phyloP scores from a whole-genome alignment of 805 yeast species.

The Starmerella geochares region DNA sequence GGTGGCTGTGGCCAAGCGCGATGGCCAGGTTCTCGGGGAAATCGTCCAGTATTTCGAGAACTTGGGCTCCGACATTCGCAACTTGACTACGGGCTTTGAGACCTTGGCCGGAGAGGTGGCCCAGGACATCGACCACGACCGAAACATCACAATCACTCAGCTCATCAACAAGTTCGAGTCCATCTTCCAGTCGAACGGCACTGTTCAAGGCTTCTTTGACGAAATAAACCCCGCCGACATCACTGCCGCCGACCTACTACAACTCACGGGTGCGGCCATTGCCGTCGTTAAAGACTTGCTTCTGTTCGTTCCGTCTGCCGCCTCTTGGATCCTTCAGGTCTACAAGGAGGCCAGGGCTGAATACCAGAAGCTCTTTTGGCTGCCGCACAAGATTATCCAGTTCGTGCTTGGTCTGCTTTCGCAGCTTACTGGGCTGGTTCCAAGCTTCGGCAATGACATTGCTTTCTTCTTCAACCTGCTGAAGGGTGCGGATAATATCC shows the following conservation, averaged over 20 bases:
- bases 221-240: constrained; percentile 1
- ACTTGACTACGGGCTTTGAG: background rate
- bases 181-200: background rate
- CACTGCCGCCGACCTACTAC: background rate
- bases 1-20: background rate
- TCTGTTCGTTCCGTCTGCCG: background rate
- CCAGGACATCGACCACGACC: background rate
- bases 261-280: background rate
- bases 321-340: background rate
- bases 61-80: background rate
- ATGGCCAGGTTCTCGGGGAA: background rate
- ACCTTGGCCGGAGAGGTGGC: background rate
- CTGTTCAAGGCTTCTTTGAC: background rate
- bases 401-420: background rate
- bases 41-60: constrained; percentile 1
- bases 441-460: background rate
- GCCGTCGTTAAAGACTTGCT: background rate
- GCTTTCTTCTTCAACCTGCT: background rate
- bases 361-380: background rate
- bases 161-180: background rate
- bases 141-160: too few species aligned
- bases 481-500: background rate
- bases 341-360: background rate
- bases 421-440: background rate
- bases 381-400: constrained; percentile 2